These are phyloP conservation scores for Penicillium vulpinum DNA, from an alignment of 2,329 filamentous ascomycete species.

Conservation along the genomic window DNA sequence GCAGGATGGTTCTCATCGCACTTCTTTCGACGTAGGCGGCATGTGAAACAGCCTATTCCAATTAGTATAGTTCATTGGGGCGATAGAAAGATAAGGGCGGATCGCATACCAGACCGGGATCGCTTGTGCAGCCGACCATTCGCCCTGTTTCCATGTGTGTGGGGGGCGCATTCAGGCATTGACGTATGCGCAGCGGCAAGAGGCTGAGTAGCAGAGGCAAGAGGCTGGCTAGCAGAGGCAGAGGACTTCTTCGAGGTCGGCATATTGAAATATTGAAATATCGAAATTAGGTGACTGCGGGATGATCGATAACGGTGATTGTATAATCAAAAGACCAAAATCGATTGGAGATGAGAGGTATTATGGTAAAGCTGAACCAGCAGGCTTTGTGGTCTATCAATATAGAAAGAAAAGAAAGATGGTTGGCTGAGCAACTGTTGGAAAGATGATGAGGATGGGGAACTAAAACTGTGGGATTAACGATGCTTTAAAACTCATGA, in stretches of 20 bases:
- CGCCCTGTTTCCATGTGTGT: not conserved
- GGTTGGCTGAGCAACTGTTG: not conserved
- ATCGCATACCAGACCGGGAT: slow-evolving; percentile 91
- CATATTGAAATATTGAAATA: slow-evolving; percentile 7
- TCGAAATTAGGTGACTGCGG: not conserved
- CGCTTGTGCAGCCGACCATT: slow-evolving; percentile 75
- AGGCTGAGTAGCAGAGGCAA: too few species aligned
- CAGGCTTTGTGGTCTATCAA: slow-evolving; percentile 42
- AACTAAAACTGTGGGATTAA: not conserved
- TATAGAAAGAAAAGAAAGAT: not conserved
- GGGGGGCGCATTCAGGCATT: not conserved
- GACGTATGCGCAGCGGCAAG: not conserved
- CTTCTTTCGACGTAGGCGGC: slow-evolving; percentile 67
- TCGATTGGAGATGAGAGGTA: not conserved
- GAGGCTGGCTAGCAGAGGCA: not conserved
- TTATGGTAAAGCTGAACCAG: slow-evolving; percentile 44
- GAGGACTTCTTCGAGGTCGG: not conserved
- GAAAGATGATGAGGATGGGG: not conserved
- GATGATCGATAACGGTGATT: not conserved
- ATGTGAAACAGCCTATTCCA: slow-evolving; percentile 63
- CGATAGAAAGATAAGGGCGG: too few species aligned
- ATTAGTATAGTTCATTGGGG: too few species aligned
- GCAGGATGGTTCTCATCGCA: slow-evolving; percentile 67
- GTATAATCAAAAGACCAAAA: not conserved
- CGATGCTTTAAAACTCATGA: slow-evolving; percentile 8